Conservation (phyloP, 305 asterid species). For the Ruellia speciosa region DNA sequence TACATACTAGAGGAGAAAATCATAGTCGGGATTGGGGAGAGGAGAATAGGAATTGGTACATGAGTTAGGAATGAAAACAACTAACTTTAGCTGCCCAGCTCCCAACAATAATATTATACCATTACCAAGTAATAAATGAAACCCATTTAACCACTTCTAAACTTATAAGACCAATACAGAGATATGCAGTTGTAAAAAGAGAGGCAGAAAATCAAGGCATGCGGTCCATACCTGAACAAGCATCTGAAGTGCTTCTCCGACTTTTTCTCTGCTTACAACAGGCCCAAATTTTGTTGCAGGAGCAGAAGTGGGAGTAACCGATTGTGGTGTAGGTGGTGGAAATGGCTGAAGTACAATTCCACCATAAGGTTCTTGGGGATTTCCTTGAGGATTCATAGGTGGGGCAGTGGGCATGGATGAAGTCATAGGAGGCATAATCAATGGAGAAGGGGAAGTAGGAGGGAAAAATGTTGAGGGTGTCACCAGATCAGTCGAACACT, state of each 20-base stretch:
- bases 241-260: conserved; percentile 56
- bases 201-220: background rate
- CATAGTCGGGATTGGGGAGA: too few relatives aligned
- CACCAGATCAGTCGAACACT: conserved; percentile 44
- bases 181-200: too few relatives aligned
- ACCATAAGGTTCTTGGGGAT: conserved; percentile 46
- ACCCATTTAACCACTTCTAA: too few relatives aligned
- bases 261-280: conserved; percentile 47
- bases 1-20: too few relatives aligned
- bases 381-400: conserved; percentile 46
- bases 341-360: conserved; percentile 66
- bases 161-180: too few relatives aligned
- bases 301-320: conserved; percentile 54
- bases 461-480: conserved; percentile 59
- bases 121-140: too few relatives aligned
- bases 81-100: too few relatives aligned
- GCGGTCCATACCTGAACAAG: conserved; percentile 60
- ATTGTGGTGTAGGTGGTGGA: conserved; percentile 74
- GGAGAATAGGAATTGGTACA: too few relatives aligned
- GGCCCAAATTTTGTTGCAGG: conserved; percentile 36
- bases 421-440: conserved; percentile 38
- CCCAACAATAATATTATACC: too few relatives aligned
- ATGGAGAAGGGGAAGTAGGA: conserved; percentile 43
- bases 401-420: conserved; percentile 48
- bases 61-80: too few relatives aligned